Evolutionary conservation across 495 filamentous ascomycete species (phyloP).

Genomic region (Daldinia decipiens): DNA sequence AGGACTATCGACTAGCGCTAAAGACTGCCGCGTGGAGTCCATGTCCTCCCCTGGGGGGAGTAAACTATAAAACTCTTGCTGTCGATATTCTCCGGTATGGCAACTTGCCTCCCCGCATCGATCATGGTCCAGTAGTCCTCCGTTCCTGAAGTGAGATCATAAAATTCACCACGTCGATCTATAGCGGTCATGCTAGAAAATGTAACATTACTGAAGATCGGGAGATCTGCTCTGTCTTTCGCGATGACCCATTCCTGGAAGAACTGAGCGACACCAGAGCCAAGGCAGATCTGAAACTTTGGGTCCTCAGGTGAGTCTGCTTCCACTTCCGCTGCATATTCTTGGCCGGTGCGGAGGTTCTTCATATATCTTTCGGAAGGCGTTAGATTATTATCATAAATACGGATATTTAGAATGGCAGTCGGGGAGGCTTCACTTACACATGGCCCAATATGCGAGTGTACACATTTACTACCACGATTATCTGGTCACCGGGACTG

Average conservation of each 20-base stretch:
- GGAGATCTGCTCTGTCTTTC: constrained; percentile 1
- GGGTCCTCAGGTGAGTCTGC: constrained; percentile 10
- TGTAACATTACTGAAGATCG: constrained; percentile 27
- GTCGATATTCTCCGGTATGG: neutral
- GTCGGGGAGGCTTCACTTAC: neutral
- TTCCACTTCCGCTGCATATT: neutral
- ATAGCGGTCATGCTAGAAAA: constrained; percentile 8
- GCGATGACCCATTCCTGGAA: constrained; percentile 23
- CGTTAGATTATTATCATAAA: neutral
- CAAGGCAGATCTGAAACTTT: constrained; percentile 19
- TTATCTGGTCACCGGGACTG: neutral
- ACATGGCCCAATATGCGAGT: constrained; percentile 3
- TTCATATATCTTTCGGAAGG: neutral
- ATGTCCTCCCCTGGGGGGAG: constrained; percentile 12
- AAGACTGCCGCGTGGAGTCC: neutral
- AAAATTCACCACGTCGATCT: constrained; percentile 9
- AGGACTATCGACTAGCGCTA: neutral
- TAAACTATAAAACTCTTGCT: constrained; percentile 19
- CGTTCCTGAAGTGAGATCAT: constrained; percentile 2
- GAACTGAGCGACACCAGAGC: constrained; percentile 16
- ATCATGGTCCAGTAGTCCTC: constrained; percentile 20
- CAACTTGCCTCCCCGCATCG: constrained; percentile 2
- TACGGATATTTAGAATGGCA: neutral
- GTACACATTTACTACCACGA: neutral
- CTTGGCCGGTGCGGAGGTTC: neutral